Base-by-base conservation (phyloP, 768 basidiomycete species). In the Lactifluus pinguis region DNA sequence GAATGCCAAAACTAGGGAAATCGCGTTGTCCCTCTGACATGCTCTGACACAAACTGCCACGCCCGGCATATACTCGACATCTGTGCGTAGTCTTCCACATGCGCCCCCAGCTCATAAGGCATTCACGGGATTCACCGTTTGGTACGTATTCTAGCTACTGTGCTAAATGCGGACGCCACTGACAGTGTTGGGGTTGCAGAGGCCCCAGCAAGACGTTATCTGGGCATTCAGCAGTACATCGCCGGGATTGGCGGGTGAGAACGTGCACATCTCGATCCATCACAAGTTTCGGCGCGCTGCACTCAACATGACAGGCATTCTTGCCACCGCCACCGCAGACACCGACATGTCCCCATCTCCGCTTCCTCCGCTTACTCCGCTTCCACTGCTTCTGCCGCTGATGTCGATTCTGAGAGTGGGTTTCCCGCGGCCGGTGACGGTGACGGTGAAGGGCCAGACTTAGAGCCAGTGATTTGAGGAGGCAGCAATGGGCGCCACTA, bases 1-100 rank as follows among this genome's bases (percentile, higher is more conserved):
- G 75, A 4, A 80, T 81, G 80, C 87, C 87, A 6, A 78, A 73
- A n/a, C n/a, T n/a, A n/a, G n/a, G n/a, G n/a, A n/a, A n/a, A n/a
- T n/a, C n/a, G n/a, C n/a, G n/a, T n/a, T n/a, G n/a, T n/a, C n/a
- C n/a, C n/a, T n/a, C n/a, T n/a, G n/a, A n/a, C n/a, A n/a, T n/a
- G n/a, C n/a, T n/a, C n/a, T n/a, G n/a, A n/a, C n/a, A n/a, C n/a
- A n/a, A n/a, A n/a, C n/a, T 29, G 79, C 81, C 60, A 66, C 42
- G 42, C 44, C 44, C 44, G 13, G 60, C 45, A 2, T 64, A 61
- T 44, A 64, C 60, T 1, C 34, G 63, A 9, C 52, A n/a, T n/a
- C n/a, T n/a, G n/a, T 25, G 25, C 25, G 25, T 25, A 25, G 25
- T 25, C 1, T 25, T 25, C 2, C 25, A 25, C 25, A 25, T 25